A percentile compares a stretch with the other conserved stretches of the same genome.
phyloP scores from a whole-genome alignment of 176 grass and related monocot genomes.

The Olyra latifolia region DNA sequence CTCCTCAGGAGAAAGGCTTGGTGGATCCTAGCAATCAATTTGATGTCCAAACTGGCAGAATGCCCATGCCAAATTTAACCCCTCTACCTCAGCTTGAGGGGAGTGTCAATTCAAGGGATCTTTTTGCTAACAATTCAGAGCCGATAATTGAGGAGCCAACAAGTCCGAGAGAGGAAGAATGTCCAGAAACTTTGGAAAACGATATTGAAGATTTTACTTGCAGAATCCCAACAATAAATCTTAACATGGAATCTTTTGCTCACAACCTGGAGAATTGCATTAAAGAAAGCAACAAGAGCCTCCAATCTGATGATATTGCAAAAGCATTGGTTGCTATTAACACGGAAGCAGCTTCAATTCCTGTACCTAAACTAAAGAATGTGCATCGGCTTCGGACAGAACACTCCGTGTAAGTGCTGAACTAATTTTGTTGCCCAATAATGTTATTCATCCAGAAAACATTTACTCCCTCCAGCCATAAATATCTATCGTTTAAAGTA shows the following conservation, averaged over 20 bases:
- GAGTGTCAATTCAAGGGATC: conserved; percentile 24
- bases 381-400: conserved; percentile 79
- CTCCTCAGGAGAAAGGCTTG: conserved; percentile 56
- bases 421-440: conserved; percentile 4
- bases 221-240: conserved; percentile 87
- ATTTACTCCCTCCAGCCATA: no score
- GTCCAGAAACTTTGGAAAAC: conserved; percentile 36
- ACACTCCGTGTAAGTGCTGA: conserved; percentile 78
- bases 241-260: conserved; percentile 79
- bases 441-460: conserved; percentile 8
- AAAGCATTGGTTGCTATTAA: conserved; percentile 78
- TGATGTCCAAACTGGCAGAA: conserved; percentile 39
- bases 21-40: conserved; percentile 38
- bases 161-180: conserved; percentile 64
- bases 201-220: conserved; percentile 73
- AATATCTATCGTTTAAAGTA: no score
- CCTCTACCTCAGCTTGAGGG: conserved; percentile 37
- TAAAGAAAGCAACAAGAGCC: conserved; percentile 57
- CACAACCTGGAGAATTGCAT: conserved; percentile 73
- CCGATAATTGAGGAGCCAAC: conserved; percentile 91
- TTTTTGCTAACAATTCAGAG: conserved; percentile 44
- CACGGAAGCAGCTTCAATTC: conserved; percentile 79
- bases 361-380: conserved; percentile 80
- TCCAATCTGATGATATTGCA: conserved; percentile 68
- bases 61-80: conserved; percentile 16